phyloP scores from a whole-genome alignment of 169 alveolate species.

The Plasmodium sp. region DNA sequence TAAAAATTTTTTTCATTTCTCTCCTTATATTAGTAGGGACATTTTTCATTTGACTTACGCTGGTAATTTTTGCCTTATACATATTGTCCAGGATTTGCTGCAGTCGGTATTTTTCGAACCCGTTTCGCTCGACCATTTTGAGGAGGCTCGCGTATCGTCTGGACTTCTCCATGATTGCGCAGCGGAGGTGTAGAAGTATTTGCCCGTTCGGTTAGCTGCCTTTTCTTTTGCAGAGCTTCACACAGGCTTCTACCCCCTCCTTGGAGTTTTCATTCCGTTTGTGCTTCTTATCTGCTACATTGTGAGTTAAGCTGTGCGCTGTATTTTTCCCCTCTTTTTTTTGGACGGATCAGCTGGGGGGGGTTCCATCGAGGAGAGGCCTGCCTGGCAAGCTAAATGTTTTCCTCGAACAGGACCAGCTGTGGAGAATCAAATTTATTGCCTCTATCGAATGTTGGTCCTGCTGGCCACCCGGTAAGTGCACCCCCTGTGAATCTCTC shows the following conservation, averaged over 20 bases:
- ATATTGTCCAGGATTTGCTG: constrained; percentile 80
- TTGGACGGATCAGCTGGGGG: background rate
- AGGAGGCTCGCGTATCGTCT: constrained; percentile 16
- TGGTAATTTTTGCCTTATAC: constrained; percentile 77
- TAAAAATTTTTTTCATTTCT: constrained; percentile 74
- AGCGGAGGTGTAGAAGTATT: background rate
- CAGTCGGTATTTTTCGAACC: constrained; percentile 76
- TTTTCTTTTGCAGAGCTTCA: background rate
- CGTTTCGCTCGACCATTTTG: constrained; percentile 26
- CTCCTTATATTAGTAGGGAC: constrained; percentile 80
- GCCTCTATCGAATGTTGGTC: background rate
- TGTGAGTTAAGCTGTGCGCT: background rate
- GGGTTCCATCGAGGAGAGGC: background rate
- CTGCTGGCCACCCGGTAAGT: background rate
- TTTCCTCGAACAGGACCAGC: background rate
- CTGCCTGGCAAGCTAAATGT: background rate
- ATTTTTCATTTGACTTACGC: constrained; percentile 79
- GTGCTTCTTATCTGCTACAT: background rate
- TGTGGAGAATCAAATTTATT: background rate
- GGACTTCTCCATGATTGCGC: constrained; percentile 42
- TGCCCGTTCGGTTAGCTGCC: background rate
- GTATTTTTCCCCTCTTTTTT: background rate
- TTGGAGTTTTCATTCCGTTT: background rate
- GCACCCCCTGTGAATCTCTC: background rate
- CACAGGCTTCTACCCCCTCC: background rate